Conservation (phyloP, 2,329 filamentous ascomycete species). For the Pseudopyricularia javanii region DNA sequence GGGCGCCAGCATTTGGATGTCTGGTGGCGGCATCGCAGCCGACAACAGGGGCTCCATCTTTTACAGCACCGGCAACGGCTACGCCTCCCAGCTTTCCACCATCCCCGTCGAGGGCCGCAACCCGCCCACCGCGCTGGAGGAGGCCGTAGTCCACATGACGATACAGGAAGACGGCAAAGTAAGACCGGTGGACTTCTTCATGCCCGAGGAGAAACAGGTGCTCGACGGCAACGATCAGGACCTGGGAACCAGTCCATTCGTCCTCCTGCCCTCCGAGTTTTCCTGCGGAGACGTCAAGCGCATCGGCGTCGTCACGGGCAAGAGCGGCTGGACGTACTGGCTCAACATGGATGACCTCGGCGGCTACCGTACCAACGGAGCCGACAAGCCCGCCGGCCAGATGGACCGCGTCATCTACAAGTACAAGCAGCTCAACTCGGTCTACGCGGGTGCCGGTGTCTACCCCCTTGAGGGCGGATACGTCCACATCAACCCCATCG, state of each 20-base stretch:
- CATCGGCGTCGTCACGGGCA: constrained; percentile 36
- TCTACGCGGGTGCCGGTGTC: constrained; percentile 33
- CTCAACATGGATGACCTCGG: constrained; percentile 34
- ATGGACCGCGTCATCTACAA: constrained; percentile 27
- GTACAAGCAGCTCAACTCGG: constrained; percentile 33
- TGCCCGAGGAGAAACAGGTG: constrained; percentile 34
- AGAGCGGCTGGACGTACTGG: constrained; percentile 36
- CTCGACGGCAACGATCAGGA: constrained; percentile 36
- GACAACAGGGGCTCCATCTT: constrained; percentile 32
- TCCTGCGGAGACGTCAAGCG: constrained; percentile 27
- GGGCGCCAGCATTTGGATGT: constrained; percentile 36
- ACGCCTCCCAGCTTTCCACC: constrained; percentile 29
- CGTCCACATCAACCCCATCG: constrained; percentile 38
- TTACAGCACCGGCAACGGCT: constrained; percentile 34
- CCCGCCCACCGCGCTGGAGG: constrained; percentile 30
- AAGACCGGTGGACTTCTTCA: constrained; percentile 33
- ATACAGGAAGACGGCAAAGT: constrained; percentile 29
- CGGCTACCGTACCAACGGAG: constrained; percentile 31
- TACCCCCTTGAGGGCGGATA: constrained; percentile 33
- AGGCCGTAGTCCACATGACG: constrained; percentile 34
- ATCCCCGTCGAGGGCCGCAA: constrained; percentile 28
- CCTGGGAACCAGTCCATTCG: constrained; percentile 30
- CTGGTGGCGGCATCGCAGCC: constrained; percentile 32
- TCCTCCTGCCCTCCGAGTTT: constrained; percentile 28
- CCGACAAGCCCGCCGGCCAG: constrained; percentile 13